Evolutionary conservation across 73 alveolate genomes (phyloP).

Genomic region (Tetrahymena thermophila): DNA sequence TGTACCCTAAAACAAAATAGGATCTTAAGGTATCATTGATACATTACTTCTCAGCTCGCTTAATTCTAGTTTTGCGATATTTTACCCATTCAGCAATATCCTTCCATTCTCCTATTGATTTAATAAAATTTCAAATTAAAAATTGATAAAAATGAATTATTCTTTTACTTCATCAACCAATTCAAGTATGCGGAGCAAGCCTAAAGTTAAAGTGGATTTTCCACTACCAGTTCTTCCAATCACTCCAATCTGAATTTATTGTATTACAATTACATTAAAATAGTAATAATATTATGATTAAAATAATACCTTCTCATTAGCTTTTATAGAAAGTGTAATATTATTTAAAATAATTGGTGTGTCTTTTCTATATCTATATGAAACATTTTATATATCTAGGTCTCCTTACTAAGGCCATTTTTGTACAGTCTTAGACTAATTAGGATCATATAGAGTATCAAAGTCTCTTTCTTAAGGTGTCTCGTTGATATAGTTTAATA

Average conservation of each 20-base stretch:
- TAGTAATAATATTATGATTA: too few relatives aligned
- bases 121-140: neutral
- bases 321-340: neutral
- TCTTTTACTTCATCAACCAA: constrained; percentile 42
- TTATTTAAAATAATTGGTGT: neutral
- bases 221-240: constrained; percentile 78
- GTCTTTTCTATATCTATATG: neutral
- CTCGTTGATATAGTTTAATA: neutral
- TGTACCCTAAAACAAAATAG: constrained; percentile 78
- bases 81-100: constrained; percentile 71
- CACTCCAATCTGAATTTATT: constrained; percentile 53
- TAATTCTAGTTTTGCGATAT: constrained; percentile 57
- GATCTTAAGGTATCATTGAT: constrained; percentile 84
- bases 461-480: neutral
- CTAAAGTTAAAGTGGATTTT: constrained; percentile 54
- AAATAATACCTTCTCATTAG: neutral
- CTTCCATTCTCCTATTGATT: constrained; percentile 22
- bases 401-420: neutral
- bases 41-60: constrained; percentile 55
- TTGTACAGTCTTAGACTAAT: neutral
- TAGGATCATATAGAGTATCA: neutral
- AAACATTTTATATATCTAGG: neutral
- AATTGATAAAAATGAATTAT: neutral
- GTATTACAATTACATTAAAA: too few relatives aligned
- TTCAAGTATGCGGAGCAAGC: constrained; percentile 51